Evolutionary conservation across 495 filamentous ascomycete genomes (phyloP).

Genomic region (Elasticomyces elasticus): DNA sequence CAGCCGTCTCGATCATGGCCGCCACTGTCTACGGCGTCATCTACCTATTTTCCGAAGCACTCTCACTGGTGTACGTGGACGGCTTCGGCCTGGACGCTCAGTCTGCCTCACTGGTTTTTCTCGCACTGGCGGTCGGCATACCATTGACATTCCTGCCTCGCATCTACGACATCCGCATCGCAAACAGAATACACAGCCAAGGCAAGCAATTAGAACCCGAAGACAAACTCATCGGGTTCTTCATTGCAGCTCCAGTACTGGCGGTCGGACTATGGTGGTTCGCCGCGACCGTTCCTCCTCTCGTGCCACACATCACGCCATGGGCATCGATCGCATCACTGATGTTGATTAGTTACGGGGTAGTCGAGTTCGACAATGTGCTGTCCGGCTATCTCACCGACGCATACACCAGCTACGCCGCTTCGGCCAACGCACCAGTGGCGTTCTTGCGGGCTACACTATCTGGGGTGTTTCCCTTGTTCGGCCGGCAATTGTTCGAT

Average conservation of each 20-base stretch:
- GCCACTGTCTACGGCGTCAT: constrained; percentile 38
- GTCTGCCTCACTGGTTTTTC: constrained; percentile 37
- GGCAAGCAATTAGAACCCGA: constrained; percentile 34
- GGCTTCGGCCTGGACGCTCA: constrained; percentile 32
- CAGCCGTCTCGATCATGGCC: constrained; percentile 35
- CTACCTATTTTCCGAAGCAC: constrained; percentile 46
- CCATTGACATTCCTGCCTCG: constrained; percentile 36
- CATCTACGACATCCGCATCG: constrained; percentile 34
- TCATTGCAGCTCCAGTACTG: constrained; percentile 38
- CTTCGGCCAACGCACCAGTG: constrained; percentile 42
- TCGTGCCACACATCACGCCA: constrained; percentile 12
- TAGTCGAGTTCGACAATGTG: constrained; percentile 42
- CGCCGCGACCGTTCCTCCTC: constrained; percentile 43
- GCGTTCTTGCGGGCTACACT: constrained; percentile 38
- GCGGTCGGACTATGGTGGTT: constrained; percentile 43
- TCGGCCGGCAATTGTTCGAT: constrained; percentile 38
- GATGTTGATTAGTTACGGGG: constrained; percentile 40
- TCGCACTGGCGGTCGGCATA: constrained; percentile 39
- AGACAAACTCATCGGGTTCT: constrained; percentile 42
- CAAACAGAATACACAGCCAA: constrained; percentile 24
- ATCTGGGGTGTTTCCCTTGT: constrained; percentile 39
- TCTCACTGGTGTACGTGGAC: constrained; percentile 37
- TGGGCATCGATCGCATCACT: constrained; percentile 41
- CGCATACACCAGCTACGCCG: constrained; percentile 42
- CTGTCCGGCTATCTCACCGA: constrained; percentile 46